These are phyloP conservation scores for Liquidambar formosana DNA, from an alignment of 164 flowering plant genomes.

Conservation along the genomic window DNA sequence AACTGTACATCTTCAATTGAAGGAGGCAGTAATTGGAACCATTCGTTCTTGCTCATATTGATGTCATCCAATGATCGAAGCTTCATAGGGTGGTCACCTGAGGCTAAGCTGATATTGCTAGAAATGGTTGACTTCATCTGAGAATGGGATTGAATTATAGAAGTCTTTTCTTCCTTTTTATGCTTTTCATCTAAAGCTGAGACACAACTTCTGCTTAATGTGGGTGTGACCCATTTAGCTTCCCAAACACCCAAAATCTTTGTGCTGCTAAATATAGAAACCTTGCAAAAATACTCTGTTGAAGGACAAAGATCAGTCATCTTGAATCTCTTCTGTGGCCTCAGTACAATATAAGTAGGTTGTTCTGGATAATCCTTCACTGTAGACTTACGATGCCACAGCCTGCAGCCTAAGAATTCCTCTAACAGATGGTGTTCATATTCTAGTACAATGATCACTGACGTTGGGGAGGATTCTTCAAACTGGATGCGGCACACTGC, in stretches of 20 bases:
- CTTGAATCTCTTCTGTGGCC: conserved; percentile 41
- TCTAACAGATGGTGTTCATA: conserved; percentile 25
- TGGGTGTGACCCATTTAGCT: conserved; percentile 46
- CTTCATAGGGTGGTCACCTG: conserved; percentile 14
- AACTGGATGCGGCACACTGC: conserved; percentile 42
- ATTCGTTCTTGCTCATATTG: conserved; percentile 19
- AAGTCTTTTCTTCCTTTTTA: conserved; percentile 11
- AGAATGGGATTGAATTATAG: background rate
- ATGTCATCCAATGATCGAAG: conserved; percentile 14
- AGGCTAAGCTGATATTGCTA: conserved; percentile 13
- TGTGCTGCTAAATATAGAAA: conserved; percentile 36
- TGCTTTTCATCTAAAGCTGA: conserved; percentile 17
- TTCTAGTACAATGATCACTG: conserved; percentile 39
- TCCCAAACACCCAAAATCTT: conserved; percentile 42
- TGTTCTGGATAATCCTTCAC: conserved; percentile 38
- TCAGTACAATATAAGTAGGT: conserved; percentile 43
- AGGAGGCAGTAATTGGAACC: conserved; percentile 2
- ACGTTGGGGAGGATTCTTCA: conserved; percentile 37
- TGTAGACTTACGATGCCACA: conserved; percentile 53
- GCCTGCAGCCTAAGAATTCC: conserved; percentile 40
- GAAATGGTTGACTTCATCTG: conserved; percentile 36
- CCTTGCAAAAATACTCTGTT: conserved; percentile 50
- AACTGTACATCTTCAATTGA: background rate
- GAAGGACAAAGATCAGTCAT: conserved; percentile 45
- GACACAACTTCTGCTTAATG: conserved; percentile 16